Evolutionary conservation across 768 basidiomycete genomes (phyloP).

Genomic region (Russula ochroleuca): DNA sequence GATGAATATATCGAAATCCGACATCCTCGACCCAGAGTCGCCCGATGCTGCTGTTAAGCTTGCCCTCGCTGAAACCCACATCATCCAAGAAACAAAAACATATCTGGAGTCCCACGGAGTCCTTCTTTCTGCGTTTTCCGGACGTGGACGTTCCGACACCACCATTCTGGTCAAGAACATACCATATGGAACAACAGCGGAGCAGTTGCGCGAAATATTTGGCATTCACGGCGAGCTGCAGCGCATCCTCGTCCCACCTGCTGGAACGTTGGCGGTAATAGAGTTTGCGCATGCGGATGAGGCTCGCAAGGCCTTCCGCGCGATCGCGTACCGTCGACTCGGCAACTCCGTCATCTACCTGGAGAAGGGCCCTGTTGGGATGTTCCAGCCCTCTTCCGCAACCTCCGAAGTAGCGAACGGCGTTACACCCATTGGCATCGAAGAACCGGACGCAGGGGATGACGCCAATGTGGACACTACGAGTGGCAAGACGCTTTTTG

Average conservation of each 20-base stretch:
- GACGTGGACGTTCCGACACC: slow-evolving; percentile 60
- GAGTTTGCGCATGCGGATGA: slow-evolving; percentile 73
- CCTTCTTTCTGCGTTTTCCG: slow-evolving; percentile 49
- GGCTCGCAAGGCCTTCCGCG: slow-evolving; percentile 71
- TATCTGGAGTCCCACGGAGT: slow-evolving; percentile 81
- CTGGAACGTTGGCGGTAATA: slow-evolving; percentile 89
- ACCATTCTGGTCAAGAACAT: slow-evolving; percentile 94
- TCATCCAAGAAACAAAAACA: slow-evolving; percentile 90
- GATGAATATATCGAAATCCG: slow-evolving; percentile 81
- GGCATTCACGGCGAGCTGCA: slow-evolving; percentile 64
- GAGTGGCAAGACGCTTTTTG: slow-evolving; percentile 78
- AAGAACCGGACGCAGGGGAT: slow-evolving; percentile 35
- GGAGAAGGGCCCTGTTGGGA: slow-evolving; percentile 83
- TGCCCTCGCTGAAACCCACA: slow-evolving; percentile 92
- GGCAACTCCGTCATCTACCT: slow-evolving; percentile 90
- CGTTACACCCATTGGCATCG: slow-evolving; percentile 32
- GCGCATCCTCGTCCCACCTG: slow-evolving; percentile 80
- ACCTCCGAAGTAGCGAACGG: slow-evolving; percentile 18
- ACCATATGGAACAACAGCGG: slow-evolving; percentile 77
- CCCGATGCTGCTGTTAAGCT: slow-evolving; percentile 87
- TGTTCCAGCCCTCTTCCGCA: slow-evolving; percentile 51
- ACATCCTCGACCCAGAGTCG: slow-evolving; percentile 81
- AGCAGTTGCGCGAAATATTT: slow-evolving; percentile 78
- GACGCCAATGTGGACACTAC: slow-evolving; percentile 45
- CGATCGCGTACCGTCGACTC: slow-evolving; percentile 79